Evolutionary conservation across 2,329 filamentous ascomycete genomes (phyloP), one percentile per base, ranked within the genome.

Genomic region (Fusarium chuoi): DNA sequence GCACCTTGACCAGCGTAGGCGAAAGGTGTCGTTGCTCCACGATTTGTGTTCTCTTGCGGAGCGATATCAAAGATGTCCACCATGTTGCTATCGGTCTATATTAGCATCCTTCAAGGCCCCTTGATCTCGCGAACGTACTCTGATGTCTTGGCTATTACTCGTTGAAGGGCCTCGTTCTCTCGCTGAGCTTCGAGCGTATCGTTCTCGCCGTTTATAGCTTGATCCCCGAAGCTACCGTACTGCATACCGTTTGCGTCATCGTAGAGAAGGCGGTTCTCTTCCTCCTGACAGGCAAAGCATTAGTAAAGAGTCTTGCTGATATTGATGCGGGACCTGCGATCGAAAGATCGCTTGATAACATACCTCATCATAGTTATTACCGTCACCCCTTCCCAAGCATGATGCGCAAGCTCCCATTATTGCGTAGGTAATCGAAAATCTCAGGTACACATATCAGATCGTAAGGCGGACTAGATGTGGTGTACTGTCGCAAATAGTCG

Each of bases 11-110:
- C 87, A 58, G 87, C 84, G 74, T 87, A 86, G 33, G 82, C 82
- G 60, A 88, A 88, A 3, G 83, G 83, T 22, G 82, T 74, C 76
- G 80, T 68, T 68, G 79, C 67, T 71, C 82, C 77, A 74, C 84
- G 77, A 70, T 79, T 76, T 57, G 79, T 76, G 39, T 82, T 80
- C 66, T 86, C 86, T 65, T 88, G 86, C 28, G 89, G 88, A 41
- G 88, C 86, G 77, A 91, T 90, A 71, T 91, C 89, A 81, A 91
- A 92, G 52, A 92, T 89, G 78, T 92, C 90, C 68, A 92, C 89
- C 82, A 92, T 89, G 77, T 91, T 91, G 77, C 90, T 92, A 78
- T 56, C 70, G 52, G 38, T 30, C 38, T 30, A 30, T 26, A 48
- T 78, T 44, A 77, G 68, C 51, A 36, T 52, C 48, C 33, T 52